phyloP scores from a whole-genome alignment of 352 stramenopile genomes.

The Stramenopiles sp. region DNA sequence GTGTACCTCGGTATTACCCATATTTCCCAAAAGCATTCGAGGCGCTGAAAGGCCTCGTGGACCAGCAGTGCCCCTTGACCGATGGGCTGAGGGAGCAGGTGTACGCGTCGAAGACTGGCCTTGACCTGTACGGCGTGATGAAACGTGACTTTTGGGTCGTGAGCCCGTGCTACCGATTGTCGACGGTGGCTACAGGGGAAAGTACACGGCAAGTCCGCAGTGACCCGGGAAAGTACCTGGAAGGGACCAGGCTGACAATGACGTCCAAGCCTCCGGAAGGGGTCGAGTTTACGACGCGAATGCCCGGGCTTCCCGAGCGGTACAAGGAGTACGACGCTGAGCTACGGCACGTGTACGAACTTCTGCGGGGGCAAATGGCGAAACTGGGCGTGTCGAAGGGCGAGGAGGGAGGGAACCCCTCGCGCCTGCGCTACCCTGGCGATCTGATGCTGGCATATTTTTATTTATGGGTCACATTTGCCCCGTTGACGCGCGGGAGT shows the following conservation, averaged over 20 bases:
- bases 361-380: neutral
- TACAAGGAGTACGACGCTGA: slow-evolving; percentile 23
- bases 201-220: no score
- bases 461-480: slow-evolving; percentile 28
- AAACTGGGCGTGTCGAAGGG: no score
- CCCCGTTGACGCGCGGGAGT: slow-evolving; percentile 23
- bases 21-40: slow-evolving; percentile 23
- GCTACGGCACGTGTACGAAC: slow-evolving; percentile 18
- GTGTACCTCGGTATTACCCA: slow-evolving; percentile 24
- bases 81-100: slow-evolving; percentile 14
- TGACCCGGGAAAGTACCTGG: slow-evolving; percentile 5
- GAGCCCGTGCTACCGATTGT: slow-evolving; percentile 24
- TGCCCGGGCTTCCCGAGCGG: slow-evolving; percentile 22
- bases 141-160: slow-evolving; percentile 25
- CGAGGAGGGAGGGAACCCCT: no score
- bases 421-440: no score
- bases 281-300: slow-evolving; percentile 30
- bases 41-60: slow-evolving; percentile 22
- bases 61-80: slow-evolving; percentile 13
- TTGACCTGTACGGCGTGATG: slow-evolving; percentile 20
- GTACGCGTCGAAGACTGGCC: slow-evolving; percentile 13
- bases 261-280: slow-evolving; percentile 15
- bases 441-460: slow-evolving; percentile 21
- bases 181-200: no score
- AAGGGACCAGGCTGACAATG: slow-evolving; percentile 18